These are phyloP conservation scores for Ottelia alismoides DNA, from an alignment of 106 monocot genomes.

Conservation along the genomic window DNA sequence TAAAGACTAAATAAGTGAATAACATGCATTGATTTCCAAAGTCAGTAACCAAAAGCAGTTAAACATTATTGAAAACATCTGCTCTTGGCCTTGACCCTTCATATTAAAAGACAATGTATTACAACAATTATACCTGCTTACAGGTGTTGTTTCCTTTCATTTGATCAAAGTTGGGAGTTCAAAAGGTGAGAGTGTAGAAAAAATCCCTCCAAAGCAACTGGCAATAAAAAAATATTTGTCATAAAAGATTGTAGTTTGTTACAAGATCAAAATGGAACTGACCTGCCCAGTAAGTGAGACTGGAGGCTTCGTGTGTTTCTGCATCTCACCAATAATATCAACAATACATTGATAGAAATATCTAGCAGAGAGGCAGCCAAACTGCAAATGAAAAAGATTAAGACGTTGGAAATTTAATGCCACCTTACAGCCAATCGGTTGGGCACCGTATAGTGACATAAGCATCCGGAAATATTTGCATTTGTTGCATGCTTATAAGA, in stretches of 20 bases:
- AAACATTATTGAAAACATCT: no score
- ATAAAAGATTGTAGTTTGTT: neutral
- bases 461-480: no score
- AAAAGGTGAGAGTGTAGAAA: constrained; percentile 76
- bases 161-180: constrained; percentile 80
- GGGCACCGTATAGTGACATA: no score
- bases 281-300: constrained; percentile 90
- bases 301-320: constrained; percentile 68
- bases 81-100: no score
- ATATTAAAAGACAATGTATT: no score
- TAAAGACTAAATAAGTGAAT: no score
- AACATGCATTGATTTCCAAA: no score
- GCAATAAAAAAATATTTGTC: no score
- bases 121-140: constrained; percentile 89
- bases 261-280: constrained; percentile 1
- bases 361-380: constrained; percentile 89
- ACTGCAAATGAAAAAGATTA: constrained; percentile 31
- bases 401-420: neutral
- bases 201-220: constrained; percentile 95
- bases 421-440: constrained; percentile 2
- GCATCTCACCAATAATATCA: constrained; percentile 33
- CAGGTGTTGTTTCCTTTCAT: constrained; percentile 88
- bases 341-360: constrained; percentile 68
- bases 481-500: no score
- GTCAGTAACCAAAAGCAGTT: no score